These are phyloP conservation scores for Smittium culicis DNA, from an alignment of 371 early-diverging fungal genomes.

Conservation along the genomic window DNA sequence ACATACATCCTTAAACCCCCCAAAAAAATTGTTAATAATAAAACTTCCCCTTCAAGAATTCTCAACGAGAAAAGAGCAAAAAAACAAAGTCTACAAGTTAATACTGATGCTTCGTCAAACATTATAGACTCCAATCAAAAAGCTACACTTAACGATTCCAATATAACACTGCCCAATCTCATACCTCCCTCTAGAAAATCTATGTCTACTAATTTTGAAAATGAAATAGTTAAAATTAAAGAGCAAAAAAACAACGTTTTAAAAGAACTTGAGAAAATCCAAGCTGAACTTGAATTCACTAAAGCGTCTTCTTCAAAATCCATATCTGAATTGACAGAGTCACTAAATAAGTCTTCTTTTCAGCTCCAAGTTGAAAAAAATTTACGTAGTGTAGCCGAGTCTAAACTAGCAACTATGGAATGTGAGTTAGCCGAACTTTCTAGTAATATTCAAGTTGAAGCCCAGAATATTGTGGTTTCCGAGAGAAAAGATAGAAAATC, in stretches of 20 bases:
- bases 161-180: background rate
- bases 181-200: background rate
- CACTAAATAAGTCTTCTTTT: background rate
- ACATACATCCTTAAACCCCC: too few species aligned
- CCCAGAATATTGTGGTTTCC: conserved; percentile 26
- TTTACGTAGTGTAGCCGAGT: conserved; percentile 25
- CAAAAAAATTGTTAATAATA: background rate
- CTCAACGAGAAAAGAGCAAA: too few species aligned
- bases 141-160: background rate
- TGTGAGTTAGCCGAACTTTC: conserved; percentile 30
- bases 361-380: conserved; percentile 22
- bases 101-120: background rate
- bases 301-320: background rate
- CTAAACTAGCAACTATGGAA: conserved; percentile 28
- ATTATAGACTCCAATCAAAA: background rate
- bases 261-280: background rate
- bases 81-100: background rate
- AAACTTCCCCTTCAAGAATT: background rate
- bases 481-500: conserved; percentile 23
- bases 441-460: conserved; percentile 27
- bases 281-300: background rate
- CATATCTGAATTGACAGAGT: background rate
- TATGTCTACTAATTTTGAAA: background rate
- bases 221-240: background rate
- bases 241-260: conserved; percentile 4